phyloP scores from a whole-genome alignment of 305 asterid genomes.

The Stenogyne calaminthoides region DNA sequence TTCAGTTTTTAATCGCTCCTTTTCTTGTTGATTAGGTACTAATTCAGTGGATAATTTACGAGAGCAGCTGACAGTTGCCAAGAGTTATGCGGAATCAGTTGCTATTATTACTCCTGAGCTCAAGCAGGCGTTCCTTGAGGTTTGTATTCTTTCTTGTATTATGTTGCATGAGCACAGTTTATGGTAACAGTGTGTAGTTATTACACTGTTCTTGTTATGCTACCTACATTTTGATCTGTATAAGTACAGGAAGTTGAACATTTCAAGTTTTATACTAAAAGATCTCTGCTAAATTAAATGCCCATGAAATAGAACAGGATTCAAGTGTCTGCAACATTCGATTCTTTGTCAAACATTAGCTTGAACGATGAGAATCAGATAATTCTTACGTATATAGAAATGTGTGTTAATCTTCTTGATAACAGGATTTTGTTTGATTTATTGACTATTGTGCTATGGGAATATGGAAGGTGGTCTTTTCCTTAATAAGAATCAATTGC shows the following conservation, averaged over 20 bases:
- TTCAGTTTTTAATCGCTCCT: neutral
- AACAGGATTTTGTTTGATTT: neutral
- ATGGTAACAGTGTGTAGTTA: conserved; percentile 8
- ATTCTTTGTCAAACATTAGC: neutral
- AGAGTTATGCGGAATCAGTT: conserved; percentile 72
- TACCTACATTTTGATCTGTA: conserved; percentile 14
- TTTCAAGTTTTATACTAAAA: conserved; percentile 1
- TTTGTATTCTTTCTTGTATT: conserved; percentile 39
- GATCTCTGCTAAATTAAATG: conserved; percentile 9
- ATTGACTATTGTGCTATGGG: neutral
- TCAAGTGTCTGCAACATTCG: conserved; percentile 6
- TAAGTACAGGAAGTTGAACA: conserved; percentile 5
- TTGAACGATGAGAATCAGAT: conserved; percentile 8
- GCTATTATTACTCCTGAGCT: conserved; percentile 72
- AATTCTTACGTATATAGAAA: neutral
- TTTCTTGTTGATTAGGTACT: conserved; percentile 56
- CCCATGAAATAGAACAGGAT: conserved; percentile 1
- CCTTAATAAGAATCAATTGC: neutral
- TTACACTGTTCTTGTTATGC: conserved; percentile 11
- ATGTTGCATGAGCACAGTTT: conserved; percentile 19
- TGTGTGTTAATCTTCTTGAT: neutral
- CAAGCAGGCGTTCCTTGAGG: conserved; percentile 81
- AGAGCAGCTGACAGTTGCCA: conserved; percentile 57
- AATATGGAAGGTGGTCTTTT: neutral
- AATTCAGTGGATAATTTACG: conserved; percentile 41